Evolutionary conservation across 1,284 basidiomycete species (phyloP), one percentile per base, ranked within the genome.

Genomic region (Omphalotus olearius): DNA sequence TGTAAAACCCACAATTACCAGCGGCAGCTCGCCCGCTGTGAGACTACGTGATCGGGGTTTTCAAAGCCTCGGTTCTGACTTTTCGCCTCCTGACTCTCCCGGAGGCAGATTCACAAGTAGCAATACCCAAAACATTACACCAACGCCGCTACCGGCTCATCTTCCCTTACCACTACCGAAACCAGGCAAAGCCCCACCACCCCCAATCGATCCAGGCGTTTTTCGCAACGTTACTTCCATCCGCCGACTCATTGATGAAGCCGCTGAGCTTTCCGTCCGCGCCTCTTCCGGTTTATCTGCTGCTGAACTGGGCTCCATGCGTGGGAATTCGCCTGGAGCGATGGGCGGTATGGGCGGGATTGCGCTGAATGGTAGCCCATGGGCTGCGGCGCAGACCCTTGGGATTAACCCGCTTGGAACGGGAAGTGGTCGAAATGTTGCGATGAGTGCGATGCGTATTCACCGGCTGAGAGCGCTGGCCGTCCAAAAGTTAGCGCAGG

Each of bases 171-270:
- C 80, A 11, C 56, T 70, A 10, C 74, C 79, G 1, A 72, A 73
- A 47, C 74, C 81, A 3, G 83, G 83, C 2, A 84, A 79, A 57
- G 74, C 83, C 1, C 78, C 78, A 0, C 90, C 90, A 0, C 88
- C 88, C 0, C 90, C 88, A 14, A 88, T 93, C 47, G 89, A 92
- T 61, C 88, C 89, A 0, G 88, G 87, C 40, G 87, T 90, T 1
- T 90, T 93, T 60, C 79, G 82, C 26, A 85, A 78, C 46, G 83
- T 91, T 25, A 73, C 79, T 0, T 71, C 76, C 26, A 90, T 92
- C 50, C 80, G 90, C 23, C 70, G 80, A 45, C 78, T 91, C 33
- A 88, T 93, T 55, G 89, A 93, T 64, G 89, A 91, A 62, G 90
- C 90, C 0, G 79, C 89, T 0, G 89, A 90, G 62, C 73, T 92